These are phyloP conservation scores for Pancytospora philotis DNA, from an alignment of 371 early-diverging fungal species.

Conservation along the genomic window DNA sequence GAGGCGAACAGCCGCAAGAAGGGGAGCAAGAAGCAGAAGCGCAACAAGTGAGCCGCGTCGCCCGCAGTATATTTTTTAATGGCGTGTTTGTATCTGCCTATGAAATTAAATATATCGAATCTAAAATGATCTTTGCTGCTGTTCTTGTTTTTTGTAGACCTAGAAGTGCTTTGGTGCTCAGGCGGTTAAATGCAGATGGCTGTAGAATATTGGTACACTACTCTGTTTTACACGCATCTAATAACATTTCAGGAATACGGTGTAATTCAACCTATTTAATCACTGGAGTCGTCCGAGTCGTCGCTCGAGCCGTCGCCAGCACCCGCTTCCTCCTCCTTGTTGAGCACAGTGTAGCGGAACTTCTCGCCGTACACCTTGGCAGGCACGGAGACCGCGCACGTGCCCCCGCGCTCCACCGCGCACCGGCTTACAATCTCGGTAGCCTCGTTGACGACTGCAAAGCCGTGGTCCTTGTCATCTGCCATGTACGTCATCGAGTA, in stretches of 20 bases:
- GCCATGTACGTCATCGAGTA: conserved; percentile 50
- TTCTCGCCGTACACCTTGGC: conserved; percentile 47
- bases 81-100: too few relatives aligned
- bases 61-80: too few relatives aligned
- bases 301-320: not conserved
- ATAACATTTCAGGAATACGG: too few relatives aligned
- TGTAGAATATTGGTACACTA: too few relatives aligned
- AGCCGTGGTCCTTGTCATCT: conserved; percentile 48
- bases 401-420: conserved; percentile 34
- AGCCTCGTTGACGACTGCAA: conserved; percentile 31
- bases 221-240: too few relatives aligned
- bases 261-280: too few relatives aligned
- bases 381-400: conserved; percentile 17
- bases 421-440: conserved; percentile 19
- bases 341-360: conserved; percentile 30
- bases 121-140: too few relatives aligned
- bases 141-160: too few relatives aligned
- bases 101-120: too few relatives aligned
- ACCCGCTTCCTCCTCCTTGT: conserved; percentile 17
- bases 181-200: too few relatives aligned
- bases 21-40: not conserved
- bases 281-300: conserved; percentile 10
- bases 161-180: too few relatives aligned
- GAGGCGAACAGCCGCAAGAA: not conserved
- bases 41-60: too few relatives aligned